These are phyloP conservation scores for Tetrahymena thermophila DNA, from an alignment of 73 alveolate species.

Conservation along the genomic window DNA sequence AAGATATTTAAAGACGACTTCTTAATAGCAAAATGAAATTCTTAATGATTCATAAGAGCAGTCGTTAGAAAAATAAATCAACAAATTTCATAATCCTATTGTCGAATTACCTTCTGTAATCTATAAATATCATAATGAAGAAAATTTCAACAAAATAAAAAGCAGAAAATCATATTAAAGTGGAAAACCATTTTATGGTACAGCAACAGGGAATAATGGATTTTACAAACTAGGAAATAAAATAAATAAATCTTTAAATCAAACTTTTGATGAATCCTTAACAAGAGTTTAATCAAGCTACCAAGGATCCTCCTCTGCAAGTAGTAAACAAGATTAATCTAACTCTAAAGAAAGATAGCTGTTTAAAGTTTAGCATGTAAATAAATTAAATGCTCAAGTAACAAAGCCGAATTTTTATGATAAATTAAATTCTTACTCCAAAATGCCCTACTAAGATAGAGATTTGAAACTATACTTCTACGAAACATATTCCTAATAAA, in stretches of 20 bases:
- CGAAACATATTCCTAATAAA: background rate
- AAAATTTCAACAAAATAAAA: background rate
- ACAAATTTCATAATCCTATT: background rate
- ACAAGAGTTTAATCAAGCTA: background rate
- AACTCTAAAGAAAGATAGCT: background rate
- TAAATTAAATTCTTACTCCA: background rate
- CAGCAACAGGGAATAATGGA: background rate
- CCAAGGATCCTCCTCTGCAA: background rate
- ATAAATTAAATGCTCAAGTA: background rate
- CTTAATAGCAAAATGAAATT: background rate
- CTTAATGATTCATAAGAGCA: background rate
- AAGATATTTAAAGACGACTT: background rate
- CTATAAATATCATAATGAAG: background rate
- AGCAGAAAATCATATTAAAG: background rate
- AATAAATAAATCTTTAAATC: background rate
- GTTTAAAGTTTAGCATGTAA: background rate
- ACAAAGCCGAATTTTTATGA: background rate
- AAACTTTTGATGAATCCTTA: background rate
- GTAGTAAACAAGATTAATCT: background rate
- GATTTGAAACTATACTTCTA: background rate
- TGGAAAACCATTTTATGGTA: background rate
- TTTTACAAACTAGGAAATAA: background rate
- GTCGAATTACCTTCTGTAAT: background rate
- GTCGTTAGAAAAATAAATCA: background rate
- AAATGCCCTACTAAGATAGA: background rate